These are phyloP conservation scores for Alternaria tenuissima DNA, from an alignment of 2,329 filamentous ascomycete genomes.

Conservation along the genomic window DNA sequence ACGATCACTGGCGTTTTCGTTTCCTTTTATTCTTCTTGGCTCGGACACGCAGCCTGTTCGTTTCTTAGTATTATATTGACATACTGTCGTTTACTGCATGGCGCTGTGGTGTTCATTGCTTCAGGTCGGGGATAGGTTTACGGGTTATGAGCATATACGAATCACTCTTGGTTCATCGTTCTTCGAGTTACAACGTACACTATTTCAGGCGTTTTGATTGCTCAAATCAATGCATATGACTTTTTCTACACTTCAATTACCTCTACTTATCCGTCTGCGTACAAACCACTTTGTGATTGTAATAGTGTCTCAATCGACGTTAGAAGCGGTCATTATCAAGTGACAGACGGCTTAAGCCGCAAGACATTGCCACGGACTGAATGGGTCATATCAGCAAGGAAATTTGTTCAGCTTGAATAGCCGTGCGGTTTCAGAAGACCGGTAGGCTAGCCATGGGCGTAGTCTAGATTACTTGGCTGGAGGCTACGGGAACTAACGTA, in stretches of 20 bases:
- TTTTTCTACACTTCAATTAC: not conserved
- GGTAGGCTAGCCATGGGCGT: not conserved
- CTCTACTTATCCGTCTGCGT: not conserved
- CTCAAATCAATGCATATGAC: not conserved
- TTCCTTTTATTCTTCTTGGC: not conserved
- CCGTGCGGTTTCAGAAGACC: not conserved
- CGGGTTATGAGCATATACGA: constrained; percentile 4
- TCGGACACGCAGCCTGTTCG: not conserved
- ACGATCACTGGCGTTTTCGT: constrained; percentile 4
- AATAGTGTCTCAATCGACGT: not conserved
- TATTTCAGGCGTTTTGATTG: not conserved
- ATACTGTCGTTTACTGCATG: constrained; percentile 13
- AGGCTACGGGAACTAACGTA: not conserved
- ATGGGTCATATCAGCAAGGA: not conserved
- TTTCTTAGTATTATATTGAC: not conserved
- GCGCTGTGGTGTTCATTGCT: constrained; percentile 7
- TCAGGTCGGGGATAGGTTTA: not conserved
- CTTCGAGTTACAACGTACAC: not conserved
- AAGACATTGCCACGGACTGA: not conserved
- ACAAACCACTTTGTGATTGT: not conserved
- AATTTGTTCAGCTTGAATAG: not conserved
- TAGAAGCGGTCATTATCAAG: not conserved
- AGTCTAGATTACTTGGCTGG: not conserved
- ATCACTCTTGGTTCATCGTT: not conserved
- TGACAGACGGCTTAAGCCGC: not conserved